Base-by-base conservation (phyloP, 768 basidiomycete genomes). In the Lyophyllum shimeji region DNA sequence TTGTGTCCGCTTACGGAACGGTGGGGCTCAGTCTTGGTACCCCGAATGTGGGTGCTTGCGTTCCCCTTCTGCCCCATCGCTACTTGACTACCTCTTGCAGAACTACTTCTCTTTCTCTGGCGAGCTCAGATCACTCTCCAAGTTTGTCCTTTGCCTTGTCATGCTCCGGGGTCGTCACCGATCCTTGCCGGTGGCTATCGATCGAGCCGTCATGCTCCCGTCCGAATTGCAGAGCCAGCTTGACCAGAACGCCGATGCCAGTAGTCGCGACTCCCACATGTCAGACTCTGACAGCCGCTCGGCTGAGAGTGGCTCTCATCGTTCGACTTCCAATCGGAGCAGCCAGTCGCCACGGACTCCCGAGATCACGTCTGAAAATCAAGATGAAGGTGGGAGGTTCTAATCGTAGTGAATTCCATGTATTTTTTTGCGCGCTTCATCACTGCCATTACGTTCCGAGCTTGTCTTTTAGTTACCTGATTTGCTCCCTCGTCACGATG, bases 131-230 rank as follows among this genome's bases (percentile, higher is more conserved):
- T 82, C 88, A 0, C 70, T 97, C 5, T 95, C 94, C 0, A 98
- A 98, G 69, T 79, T 98, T 31, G 84, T 98, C 53, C 62, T 98
- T 25, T 87, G 85, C 65, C 69, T 82, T 9, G 93, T 98, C 61
- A 98, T 98, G 93, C 81, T 99, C 57, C 89, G 96, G 54, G 94
- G 95, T 9, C 83, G 93, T 12, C 95, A 97, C 69, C 87, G 95
- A 44, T 92, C 92, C 34, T 74, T 94, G 7, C 92, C 92, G 0
- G 87, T 90, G 21, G 93, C 91, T 9, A 93, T 94, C 45, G 92
- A 94, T 71, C 84, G 94, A 51, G 91, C 93, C 0, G 82, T 95
- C 50, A 79, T 95, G 66, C 77, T 95, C 15, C 93, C 92, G 0
- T 75, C 74, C 33, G 91, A 92, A 54, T 82, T 82, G 56, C 63